These are phyloP conservation scores for Coccinonectria pachysandricola DNA, from an alignment of 2,329 filamentous ascomycete genomes.

Conservation along the genomic window DNA sequence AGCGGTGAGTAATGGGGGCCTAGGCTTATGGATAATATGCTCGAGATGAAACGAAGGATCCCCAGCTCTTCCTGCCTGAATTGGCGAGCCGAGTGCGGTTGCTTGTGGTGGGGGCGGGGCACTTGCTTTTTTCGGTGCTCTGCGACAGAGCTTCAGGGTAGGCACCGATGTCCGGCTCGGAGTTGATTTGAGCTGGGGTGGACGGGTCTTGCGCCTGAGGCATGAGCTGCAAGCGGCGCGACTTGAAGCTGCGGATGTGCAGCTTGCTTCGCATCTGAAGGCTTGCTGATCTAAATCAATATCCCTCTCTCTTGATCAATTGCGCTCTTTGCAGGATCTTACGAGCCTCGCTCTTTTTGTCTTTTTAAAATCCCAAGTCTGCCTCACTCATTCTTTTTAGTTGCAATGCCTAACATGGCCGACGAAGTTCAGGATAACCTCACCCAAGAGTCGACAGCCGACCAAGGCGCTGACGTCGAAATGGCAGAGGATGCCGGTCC, in stretches of 20 bases:
- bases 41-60: too few species aligned
- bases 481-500: conserved; percentile 23
- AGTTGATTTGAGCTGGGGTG: conserved; percentile 7
- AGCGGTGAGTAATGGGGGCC: conserved; percentile 8
- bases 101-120: conserved; percentile 18
- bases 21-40: too few species aligned
- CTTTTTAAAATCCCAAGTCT: background rate
- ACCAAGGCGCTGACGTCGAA: conserved; percentile 27
- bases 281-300: too few species aligned
- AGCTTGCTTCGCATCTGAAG: conserved; percentile 2
- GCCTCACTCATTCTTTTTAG: background rate
- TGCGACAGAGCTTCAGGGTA: too few species aligned
- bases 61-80: too few species aligned
- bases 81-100: too few species aligned
- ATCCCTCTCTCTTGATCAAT: background rate
- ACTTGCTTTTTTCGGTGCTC: too few species aligned
- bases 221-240: background rate
- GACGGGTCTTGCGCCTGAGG: conserved; percentile 11
- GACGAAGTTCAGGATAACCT: conserved; percentile 12
- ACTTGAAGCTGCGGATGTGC: conserved; percentile 9
- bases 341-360: conserved; percentile 5
- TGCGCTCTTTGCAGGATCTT: too few species aligned
- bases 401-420: conserved; percentile 26
- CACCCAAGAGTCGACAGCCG: conserved; percentile 11
- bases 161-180: conserved; percentile 11